A percentile compares a stretch with the other conserved stretches of the same genome.
Conservation (phyloP, 805 yeast species). For the Pichia insulana region DNA sequence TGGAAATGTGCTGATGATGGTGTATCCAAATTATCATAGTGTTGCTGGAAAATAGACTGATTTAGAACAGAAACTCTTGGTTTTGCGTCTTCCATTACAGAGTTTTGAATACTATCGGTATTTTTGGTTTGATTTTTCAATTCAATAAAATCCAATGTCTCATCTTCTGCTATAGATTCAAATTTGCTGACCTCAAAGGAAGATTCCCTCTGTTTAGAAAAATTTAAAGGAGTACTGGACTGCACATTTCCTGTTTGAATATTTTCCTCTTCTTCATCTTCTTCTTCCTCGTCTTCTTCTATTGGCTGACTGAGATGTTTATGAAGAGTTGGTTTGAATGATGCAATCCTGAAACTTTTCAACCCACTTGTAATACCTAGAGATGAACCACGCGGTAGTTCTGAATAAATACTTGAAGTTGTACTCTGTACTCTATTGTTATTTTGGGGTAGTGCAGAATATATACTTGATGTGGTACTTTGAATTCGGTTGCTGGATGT, state of each 20-base stretch:
- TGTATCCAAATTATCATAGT: slow-evolving; percentile 6
- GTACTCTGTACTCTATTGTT: slow-evolving; percentile 7
- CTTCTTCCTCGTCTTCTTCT: background rate
- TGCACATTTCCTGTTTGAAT: background rate
- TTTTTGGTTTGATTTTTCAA: background rate
- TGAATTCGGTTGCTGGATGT: slow-evolving; percentile 4
- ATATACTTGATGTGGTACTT: slow-evolving; percentile 17
- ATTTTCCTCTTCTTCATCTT: background rate
- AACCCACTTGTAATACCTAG: slow-evolving; percentile 2
- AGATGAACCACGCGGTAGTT: slow-evolving; percentile 2
- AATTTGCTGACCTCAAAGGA: background rate
- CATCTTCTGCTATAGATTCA: slow-evolving; percentile 5
- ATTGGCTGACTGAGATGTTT: slow-evolving; percentile 1
- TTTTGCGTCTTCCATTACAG: slow-evolving; percentile 5
- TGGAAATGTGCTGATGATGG: background rate
- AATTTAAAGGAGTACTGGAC: no score
- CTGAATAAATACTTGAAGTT: slow-evolving; percentile 6
- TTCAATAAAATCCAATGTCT: slow-evolving; percentile 2
- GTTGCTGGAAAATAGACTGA: slow-evolving; percentile 19
- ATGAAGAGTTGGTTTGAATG: slow-evolving; percentile 3
- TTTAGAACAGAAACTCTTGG: slow-evolving; percentile 23
- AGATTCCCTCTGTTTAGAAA: no score
- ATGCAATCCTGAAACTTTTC: slow-evolving; percentile 7
- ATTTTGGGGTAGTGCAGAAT: slow-evolving; percentile 12
- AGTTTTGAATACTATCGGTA: background rate